Conservation (phyloP, 2,329 filamentous ascomycete species). For the Alternaria ethzedia region DNA sequence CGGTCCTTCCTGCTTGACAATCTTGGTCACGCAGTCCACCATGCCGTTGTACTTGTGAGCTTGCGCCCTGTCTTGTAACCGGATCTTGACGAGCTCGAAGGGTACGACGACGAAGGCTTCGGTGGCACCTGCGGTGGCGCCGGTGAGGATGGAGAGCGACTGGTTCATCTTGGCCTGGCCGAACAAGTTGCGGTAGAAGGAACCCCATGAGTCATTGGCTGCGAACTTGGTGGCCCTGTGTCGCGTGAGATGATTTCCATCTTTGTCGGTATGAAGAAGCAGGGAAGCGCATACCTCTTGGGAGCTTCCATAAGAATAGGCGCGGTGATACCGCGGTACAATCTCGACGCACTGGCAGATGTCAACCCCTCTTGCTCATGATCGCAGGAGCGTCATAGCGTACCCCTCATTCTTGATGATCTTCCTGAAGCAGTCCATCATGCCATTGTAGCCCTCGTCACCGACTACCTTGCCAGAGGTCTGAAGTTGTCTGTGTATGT, state of each 20-base stretch:
- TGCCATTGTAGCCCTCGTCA: conserved; percentile 90
- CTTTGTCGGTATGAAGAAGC: no score
- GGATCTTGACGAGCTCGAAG: conserved; percentile 98
- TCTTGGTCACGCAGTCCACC: conserved; percentile 81
- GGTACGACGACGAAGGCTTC: conserved; percentile 97
- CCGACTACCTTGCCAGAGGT: conserved; percentile 70
- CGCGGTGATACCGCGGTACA: conserved; percentile 94
- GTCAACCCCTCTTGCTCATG: conserved; percentile 18
- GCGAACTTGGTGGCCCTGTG: conserved; percentile 93
- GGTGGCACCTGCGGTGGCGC: conserved; percentile 91
- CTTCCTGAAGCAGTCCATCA: conserved; percentile 97
- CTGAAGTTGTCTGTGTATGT: conserved; percentile 76
- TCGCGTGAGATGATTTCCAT: conserved; percentile 4
- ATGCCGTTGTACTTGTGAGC: conserved; percentile 86
- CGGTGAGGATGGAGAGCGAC: conserved; percentile 87
- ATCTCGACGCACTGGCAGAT: conserved; percentile 72
- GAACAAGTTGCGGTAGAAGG: conserved; percentile 88
- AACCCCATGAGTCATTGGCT: conserved; percentile 97
- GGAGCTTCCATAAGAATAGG: conserved; percentile 98
- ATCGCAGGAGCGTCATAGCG: conserved; percentile 25
- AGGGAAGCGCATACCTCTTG: conserved; percentile 63
- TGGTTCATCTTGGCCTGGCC: conserved; percentile 88
- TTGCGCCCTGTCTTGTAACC: conserved; percentile 92
- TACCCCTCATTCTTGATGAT: conserved; percentile 96
- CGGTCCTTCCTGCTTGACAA: conserved; percentile 79